A percentile compares a stretch with the other conserved stretches of the same genome.
phyloP scores from a whole-genome alignment of 192 early-diverging fungal species.

The Podila epicladia region DNA sequence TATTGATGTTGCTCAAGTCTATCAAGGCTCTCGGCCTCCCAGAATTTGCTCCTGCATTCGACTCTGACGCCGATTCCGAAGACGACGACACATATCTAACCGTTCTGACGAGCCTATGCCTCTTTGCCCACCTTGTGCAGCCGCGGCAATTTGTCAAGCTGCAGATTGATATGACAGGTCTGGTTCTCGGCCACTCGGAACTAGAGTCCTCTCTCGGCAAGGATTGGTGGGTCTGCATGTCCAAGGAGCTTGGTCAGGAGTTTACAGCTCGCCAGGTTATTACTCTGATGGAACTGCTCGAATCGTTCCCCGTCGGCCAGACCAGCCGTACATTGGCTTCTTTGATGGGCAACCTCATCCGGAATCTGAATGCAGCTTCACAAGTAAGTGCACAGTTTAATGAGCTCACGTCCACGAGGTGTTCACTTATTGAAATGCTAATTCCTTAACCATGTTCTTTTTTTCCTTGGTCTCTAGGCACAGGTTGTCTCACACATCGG shows the following conservation, averaged over 20 bases:
- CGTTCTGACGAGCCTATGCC: constrained; percentile 15
- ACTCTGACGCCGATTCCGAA: background rate
- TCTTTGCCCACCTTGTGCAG: constrained; percentile 17
- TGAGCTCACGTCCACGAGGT: background rate
- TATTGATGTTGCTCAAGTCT: constrained; percentile 11
- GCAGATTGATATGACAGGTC: constrained; percentile 30
- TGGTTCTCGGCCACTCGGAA: constrained; percentile 20
- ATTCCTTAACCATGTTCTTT: background rate
- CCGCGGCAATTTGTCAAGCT: constrained; percentile 24
- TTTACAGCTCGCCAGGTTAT: constrained; percentile 15
- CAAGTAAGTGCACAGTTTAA: constrained; percentile 7
- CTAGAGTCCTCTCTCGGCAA: constrained; percentile 17
- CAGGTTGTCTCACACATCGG: too few relatives aligned
- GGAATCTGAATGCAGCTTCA: constrained; percentile 10
- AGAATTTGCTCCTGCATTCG: background rate
- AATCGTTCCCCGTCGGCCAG: constrained; percentile 21
- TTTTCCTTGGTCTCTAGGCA: background rate
- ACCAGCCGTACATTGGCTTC: constrained; percentile 11
- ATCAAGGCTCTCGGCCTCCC: background rate
- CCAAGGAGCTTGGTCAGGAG: constrained; percentile 15
- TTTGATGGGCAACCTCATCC: constrained; percentile 12
- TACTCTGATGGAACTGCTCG: constrained; percentile 20
- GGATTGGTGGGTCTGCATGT: constrained; percentile 43
- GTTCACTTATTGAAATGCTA: background rate
- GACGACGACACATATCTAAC: constrained; percentile 17